phyloP scores from a whole-genome alignment of 179 eudicot genomes.

The Spergularia azorica region DNA sequence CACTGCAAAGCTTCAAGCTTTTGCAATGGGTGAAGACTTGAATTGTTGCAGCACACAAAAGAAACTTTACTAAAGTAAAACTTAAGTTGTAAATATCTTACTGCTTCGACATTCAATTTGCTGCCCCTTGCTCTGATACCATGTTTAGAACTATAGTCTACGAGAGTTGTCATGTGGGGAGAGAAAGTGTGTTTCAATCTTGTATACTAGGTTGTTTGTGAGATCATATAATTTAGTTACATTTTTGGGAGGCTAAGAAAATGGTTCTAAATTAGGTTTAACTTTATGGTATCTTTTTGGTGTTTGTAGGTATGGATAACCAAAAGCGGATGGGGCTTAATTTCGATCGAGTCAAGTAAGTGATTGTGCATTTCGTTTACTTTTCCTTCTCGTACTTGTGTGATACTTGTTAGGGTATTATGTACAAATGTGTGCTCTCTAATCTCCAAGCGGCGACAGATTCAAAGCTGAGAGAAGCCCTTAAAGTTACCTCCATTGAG shows the following conservation, averaged over 20 bases:
- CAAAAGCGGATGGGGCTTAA: conserved; percentile 93
- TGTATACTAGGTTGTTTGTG: neutral
- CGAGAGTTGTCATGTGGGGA: too few relatives aligned
- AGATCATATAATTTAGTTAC: neutral
- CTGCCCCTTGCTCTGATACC: too few relatives aligned
- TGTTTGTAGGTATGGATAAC: conserved; percentile 78
- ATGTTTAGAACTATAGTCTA: too few relatives aligned
- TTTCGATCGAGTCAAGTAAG: conserved; percentile 93
- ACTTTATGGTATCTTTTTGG: conserved; percentile 9
- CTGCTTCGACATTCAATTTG: too few relatives aligned
- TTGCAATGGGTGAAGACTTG: too few relatives aligned
- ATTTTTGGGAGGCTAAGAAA: neutral
- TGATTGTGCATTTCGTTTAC: neutral
- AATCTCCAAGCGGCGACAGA: too few relatives aligned
- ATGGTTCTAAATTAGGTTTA: neutral
- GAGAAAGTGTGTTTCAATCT: neutral
- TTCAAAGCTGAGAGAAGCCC: too few relatives aligned
- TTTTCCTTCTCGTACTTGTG: neutral
- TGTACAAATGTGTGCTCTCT: neutral
- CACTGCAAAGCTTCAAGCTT: too few relatives aligned
- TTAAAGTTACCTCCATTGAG: too few relatives aligned
- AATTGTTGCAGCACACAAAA: too few relatives aligned
- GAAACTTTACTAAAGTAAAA: too few relatives aligned
- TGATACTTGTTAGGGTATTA: neutral
- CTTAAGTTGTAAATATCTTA: too few relatives aligned